Conservation (phyloP, 2,329 filamentous ascomycete species). For the Chlorencoelia australis region DNA sequence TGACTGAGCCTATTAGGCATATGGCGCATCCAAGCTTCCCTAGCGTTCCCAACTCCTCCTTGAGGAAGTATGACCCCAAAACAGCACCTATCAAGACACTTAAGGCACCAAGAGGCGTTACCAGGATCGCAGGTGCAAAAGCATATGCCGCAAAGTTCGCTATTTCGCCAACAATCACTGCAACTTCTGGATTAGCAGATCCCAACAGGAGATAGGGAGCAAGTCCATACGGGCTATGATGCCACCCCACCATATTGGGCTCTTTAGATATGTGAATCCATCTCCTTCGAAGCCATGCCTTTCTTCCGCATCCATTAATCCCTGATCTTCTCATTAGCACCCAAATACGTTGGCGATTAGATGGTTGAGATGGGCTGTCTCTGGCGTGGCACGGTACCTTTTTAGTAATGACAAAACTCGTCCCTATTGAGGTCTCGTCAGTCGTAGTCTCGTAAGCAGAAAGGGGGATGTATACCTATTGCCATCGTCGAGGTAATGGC, state of each 20-base stretch:
- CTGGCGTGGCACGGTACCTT: too few species aligned
- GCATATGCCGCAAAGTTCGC: constrained; percentile 98
- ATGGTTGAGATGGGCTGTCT: not conserved
- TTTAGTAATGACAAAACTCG: constrained; percentile 98
- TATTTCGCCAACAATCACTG: constrained; percentile 86
- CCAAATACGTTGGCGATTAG: not conserved
- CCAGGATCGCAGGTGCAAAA: constrained; percentile 95
- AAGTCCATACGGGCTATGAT: constrained; percentile 67
- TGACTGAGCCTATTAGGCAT: constrained; percentile 89
- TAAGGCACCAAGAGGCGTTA: constrained; percentile 87
- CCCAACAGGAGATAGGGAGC: constrained; percentile 2
- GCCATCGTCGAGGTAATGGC: constrained; percentile 66
- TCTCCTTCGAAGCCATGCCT: constrained; percentile 94
- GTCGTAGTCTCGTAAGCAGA: constrained; percentile 5
- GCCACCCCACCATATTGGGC: constrained; percentile 95
- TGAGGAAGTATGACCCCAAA: constrained; percentile 85
- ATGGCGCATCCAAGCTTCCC: constrained; percentile 94
- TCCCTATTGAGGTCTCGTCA: constrained; percentile 46
- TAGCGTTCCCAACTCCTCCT: constrained; percentile 80
- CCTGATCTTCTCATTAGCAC: constrained; percentile 40
- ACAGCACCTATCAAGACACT: constrained; percentile 94
- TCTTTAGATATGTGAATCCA: constrained; percentile 86
- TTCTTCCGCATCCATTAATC: constrained; percentile 82
- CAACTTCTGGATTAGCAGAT: constrained; percentile 20
- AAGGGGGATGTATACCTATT: constrained; percentile 48